Percentiles rank a stretch among this genome's conserved stretches.
Evolutionary conservation across 2,329 filamentous ascomycete genomes (phyloP).

Genomic region (Penicillium psychrosexuale): DNA sequence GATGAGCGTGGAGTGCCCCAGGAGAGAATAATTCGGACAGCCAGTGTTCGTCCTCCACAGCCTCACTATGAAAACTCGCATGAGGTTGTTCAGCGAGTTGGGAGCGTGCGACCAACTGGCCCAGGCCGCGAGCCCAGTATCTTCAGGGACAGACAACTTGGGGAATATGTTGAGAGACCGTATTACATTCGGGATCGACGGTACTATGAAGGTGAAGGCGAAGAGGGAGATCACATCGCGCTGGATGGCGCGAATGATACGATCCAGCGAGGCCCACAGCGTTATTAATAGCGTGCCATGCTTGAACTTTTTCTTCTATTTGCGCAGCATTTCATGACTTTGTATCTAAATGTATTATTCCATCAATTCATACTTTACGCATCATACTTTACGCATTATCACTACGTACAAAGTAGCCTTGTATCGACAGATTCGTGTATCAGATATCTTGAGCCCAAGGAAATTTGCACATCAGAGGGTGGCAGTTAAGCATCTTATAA

Average conservation of each 20-base stretch:
- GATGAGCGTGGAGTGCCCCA: constrained; percentile 65
- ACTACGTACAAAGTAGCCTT: neutral
- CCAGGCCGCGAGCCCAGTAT: constrained; percentile 39
- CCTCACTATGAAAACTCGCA: constrained; percentile 44
- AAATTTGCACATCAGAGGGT: neutral
- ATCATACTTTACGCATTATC: neutral
- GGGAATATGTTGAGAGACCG: constrained; percentile 50
- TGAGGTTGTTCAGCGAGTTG: constrained; percentile 41
- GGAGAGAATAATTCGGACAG: constrained; percentile 55
- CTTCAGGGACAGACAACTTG: constrained; percentile 42
- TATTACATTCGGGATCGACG: constrained; percentile 41
- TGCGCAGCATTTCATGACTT: constrained; percentile 1
- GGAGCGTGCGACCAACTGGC: constrained; percentile 43
- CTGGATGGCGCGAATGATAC: constrained; percentile 31
- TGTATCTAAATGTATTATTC: constrained; percentile 2
- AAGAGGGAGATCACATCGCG: constrained; percentile 32
- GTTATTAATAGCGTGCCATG: constrained; percentile 22
- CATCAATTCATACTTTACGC: neutral
- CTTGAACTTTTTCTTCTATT: neutral
- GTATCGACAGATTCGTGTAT: neutral
- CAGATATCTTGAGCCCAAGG: neutral
- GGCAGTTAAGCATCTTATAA: neutral
- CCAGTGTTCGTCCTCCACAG: constrained; percentile 57
- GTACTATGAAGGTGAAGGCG: constrained; percentile 37
- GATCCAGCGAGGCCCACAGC: constrained; percentile 33